Conservation (phyloP, 495 filamentous ascomycete genomes). For the Monascus purpureus region DNA sequence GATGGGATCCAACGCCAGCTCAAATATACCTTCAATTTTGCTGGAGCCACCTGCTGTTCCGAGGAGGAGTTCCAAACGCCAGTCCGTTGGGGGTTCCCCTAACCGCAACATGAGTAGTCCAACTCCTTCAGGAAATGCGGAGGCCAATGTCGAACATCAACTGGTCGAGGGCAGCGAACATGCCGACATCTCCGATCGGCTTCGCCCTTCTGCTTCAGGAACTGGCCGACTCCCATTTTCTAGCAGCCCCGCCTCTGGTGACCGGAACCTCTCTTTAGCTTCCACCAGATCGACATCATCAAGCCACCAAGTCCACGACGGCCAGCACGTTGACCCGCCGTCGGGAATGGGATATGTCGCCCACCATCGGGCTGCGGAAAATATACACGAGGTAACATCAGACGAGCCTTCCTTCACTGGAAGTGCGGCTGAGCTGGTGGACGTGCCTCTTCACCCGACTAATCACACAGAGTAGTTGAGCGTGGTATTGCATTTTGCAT, state of each 20-base stretch:
- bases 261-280: constrained; percentile 27
- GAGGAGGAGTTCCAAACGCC: background rate
- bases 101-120: too few species aligned
- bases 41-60: background rate
- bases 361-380: constrained; percentile 46
- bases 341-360: constrained; percentile 63
- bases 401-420: constrained; percentile 38
- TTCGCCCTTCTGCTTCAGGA: too few species aligned
- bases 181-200: too few species aligned
- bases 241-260: constrained; percentile 35
- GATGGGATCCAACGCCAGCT: constrained; percentile 38
- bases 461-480: too few species aligned
- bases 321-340: constrained; percentile 38
- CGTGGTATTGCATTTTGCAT: too few species aligned
- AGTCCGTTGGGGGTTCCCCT: too few species aligned
- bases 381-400: constrained; percentile 41
- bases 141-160: too few species aligned
- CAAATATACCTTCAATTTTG: constrained; percentile 1
- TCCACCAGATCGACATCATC: constrained; percentile 38
- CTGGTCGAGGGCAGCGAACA: too few species aligned
- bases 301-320: constrained; percentile 15
- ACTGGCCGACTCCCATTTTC: constrained; percentile 46
- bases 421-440: constrained; percentile 37
- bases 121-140: too few species aligned
- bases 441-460: constrained; percentile 11